Percentiles rank a stretch among this genome's conserved stretches.
Evolutionary conservation across 1,139 yeast genomes (phyloP).

Genomic region (Arxiozyma bovina): DNA sequence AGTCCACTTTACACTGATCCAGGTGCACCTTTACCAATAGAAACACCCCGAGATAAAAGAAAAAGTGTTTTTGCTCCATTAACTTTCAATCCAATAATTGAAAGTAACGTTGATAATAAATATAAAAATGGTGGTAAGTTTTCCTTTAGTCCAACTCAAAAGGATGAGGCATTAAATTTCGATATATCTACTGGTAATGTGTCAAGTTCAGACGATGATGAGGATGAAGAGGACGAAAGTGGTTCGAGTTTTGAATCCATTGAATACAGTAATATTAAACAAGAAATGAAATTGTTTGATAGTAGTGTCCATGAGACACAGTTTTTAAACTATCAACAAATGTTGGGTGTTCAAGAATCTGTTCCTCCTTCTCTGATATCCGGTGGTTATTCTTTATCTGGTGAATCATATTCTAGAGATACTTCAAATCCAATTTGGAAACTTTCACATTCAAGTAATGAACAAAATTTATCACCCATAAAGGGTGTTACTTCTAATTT

Average conservation of each 20-base stretch:
- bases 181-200: conserved; percentile 25
- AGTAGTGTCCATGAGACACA: conserved; percentile 12
- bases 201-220: conserved; percentile 31
- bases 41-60: conserved; percentile 45
- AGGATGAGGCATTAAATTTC: conserved; percentile 28
- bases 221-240: conserved; percentile 13
- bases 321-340: conserved; percentile 10
- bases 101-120: conserved; percentile 67
- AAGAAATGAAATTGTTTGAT: conserved; percentile 16
- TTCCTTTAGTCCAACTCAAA: conserved; percentile 34
- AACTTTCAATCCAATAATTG: conserved; percentile 68
- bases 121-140: conserved; percentile 83
- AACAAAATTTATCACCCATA: conserved; percentile 18
- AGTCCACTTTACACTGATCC: conserved; percentile 65
- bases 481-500: conserved; percentile 5
- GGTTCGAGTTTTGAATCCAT: conserved; percentile 25
- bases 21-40: conserved; percentile 69
- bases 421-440: conserved; percentile 24
- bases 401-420: conserved; percentile 15
- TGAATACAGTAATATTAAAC: conserved; percentile 24
- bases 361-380: conserved; percentile 14
- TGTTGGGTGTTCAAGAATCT: conserved; percentile 13
- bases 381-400: conserved; percentile 6
- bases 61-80: conserved; percentile 72
- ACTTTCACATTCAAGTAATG: conserved; percentile 15